Evolutionary conservation across 805 yeast species (phyloP).

Genomic region (Lachancea mirantina): DNA sequence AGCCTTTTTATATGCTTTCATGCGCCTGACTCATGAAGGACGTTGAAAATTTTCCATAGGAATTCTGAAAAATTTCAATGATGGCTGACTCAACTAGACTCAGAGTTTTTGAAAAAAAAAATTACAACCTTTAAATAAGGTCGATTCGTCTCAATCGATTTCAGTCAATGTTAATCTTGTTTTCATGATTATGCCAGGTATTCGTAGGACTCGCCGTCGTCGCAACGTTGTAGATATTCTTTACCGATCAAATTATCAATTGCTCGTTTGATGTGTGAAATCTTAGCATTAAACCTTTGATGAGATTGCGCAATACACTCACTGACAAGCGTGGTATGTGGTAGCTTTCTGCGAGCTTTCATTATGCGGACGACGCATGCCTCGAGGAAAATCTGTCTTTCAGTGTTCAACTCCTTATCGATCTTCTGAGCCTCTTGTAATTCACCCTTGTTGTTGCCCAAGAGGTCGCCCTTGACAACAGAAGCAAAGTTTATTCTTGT

Average conservation of each 20-base stretch:
- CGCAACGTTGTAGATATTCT: constrained; percentile 75
- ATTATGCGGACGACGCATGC: constrained; percentile 94
- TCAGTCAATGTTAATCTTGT: no score
- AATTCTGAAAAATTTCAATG: constrained; percentile 6
- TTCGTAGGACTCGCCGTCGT: constrained; percentile 63
- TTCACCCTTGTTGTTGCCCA: constrained; percentile 50
- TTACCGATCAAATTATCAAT: constrained; percentile 79
- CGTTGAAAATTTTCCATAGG: constrained; percentile 9
- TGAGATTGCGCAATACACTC: constrained; percentile 85
- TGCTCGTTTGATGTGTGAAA: constrained; percentile 79
- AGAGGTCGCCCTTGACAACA: constrained; percentile 39
- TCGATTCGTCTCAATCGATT: no score
- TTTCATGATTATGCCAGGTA: constrained; percentile 54
- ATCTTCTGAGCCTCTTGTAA: constrained; percentile 49
- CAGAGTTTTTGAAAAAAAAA: no score
- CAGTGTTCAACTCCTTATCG: constrained; percentile 76
- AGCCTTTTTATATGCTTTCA: no score
- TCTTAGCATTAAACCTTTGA: constrained; percentile 73
- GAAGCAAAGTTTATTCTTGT: constrained; percentile 73
- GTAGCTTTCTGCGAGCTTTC: constrained; percentile 81
- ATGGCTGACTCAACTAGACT: background rate
- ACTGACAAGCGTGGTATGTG: constrained; percentile 73
- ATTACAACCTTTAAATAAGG: no score
- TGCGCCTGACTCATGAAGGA: no score
- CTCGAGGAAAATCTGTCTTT: constrained; percentile 75